Evolutionary conservation across 2,329 filamentous ascomycete species (phyloP).

Genomic region (Coniochaeta pulveracea): DNA sequence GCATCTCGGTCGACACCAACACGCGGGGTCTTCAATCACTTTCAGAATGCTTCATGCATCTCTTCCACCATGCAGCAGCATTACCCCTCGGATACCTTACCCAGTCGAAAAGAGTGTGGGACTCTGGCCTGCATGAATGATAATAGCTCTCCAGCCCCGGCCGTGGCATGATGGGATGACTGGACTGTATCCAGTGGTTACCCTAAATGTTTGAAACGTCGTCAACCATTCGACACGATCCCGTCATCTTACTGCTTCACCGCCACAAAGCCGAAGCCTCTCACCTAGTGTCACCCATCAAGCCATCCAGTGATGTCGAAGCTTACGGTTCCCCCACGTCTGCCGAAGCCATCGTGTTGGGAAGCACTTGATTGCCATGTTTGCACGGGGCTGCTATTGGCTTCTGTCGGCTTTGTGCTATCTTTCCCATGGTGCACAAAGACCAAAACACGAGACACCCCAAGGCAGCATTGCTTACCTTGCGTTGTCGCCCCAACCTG

Average conservation of each 20-base stretch:
- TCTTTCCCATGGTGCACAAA: slow-evolving; percentile 1
- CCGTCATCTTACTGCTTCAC: slow-evolving; percentile 3
- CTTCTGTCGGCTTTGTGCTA: not conserved
- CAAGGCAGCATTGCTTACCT: slow-evolving; percentile 3
- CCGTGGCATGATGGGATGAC: too few species aligned
- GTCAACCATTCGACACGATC: slow-evolving; percentile 1
- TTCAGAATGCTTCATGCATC: not conserved
- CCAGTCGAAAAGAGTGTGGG: too few species aligned
- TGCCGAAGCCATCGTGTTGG: slow-evolving; percentile 1
- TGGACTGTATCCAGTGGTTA: too few species aligned
- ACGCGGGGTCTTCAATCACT: too few species aligned
- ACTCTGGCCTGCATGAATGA: too few species aligned
- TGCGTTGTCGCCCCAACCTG: slow-evolving; percentile 1
- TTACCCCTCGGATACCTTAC: too few species aligned
- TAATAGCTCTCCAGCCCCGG: too few species aligned
- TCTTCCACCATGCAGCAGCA: not conserved
- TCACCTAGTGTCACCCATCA: not conserved
- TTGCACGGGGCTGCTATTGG: slow-evolving; percentile 1
- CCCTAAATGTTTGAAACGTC: too few species aligned
- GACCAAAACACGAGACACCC: not conserved
- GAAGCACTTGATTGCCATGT: not conserved
- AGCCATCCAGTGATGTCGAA: not conserved
- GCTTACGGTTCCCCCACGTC: not conserved
- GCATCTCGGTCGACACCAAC: too few species aligned
- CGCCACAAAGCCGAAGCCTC: slow-evolving; percentile 2